Evolutionary conservation across 1,139 yeast species (phyloP).

Genomic region (Pichia cactophila): DNA sequence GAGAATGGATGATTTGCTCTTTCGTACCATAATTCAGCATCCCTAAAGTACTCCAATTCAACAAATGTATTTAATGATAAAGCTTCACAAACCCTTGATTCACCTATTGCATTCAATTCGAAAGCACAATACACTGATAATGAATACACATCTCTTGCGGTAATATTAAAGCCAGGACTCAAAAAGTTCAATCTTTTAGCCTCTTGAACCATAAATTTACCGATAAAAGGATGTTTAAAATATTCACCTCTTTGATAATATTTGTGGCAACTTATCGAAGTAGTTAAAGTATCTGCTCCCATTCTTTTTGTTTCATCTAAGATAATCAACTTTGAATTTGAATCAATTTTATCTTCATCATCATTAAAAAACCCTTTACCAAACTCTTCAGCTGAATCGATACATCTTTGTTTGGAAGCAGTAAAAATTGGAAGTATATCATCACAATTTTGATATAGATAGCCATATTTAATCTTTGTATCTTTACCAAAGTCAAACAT

Average conservation of each 20-base stretch:
- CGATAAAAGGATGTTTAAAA: conserved; percentile 13
- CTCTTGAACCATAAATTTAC: conserved; percentile 14
- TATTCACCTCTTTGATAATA: conserved; percentile 15
- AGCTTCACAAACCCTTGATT: conserved; percentile 43
- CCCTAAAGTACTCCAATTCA: conserved; percentile 37
- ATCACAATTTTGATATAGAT: conserved; percentile 14
- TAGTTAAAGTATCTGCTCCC: conserved; percentile 25
- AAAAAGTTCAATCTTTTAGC: conserved; percentile 20
- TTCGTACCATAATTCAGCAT: conserved; percentile 38
- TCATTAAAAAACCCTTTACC: conserved; percentile 23
- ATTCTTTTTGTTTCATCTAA: conserved; percentile 19
- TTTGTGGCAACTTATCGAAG: conserved; percentile 20
- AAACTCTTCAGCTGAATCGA: conserved; percentile 25
- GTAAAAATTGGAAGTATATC: conserved; percentile 20
- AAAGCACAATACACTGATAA: conserved; percentile 44
- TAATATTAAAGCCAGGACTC: conserved; percentile 34
- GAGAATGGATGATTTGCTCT: conserved; percentile 46
- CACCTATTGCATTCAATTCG: conserved; percentile 44
- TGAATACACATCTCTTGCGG: conserved; percentile 33
- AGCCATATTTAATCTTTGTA: conserved; percentile 18
- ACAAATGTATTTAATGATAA: conserved; percentile 42
- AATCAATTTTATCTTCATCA: conserved; percentile 8
- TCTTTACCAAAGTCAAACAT: conserved; percentile 19
- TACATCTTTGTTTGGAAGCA: conserved; percentile 23
- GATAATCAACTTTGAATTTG: conserved; percentile 13